Evolutionary conservation across 2,329 filamentous ascomycete genomes (phyloP).

Genomic region (Fusarium concolor): DNA sequence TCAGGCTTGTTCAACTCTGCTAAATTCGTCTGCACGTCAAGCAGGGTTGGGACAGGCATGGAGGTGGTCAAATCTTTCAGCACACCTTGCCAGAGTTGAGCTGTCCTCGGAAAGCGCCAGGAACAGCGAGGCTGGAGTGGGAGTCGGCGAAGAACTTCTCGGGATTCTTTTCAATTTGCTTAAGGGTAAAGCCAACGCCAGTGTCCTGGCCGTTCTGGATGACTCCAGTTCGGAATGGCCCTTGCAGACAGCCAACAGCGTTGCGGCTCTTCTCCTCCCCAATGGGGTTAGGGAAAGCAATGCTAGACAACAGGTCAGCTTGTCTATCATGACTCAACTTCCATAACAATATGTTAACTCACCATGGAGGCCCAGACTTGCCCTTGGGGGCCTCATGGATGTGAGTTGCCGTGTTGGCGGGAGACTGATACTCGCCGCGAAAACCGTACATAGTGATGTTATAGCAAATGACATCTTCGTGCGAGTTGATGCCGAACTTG

Average conservation of each 20-base stretch:
- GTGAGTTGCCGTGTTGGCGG: conserved; percentile 65
- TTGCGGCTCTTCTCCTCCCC: conserved; percentile 51
- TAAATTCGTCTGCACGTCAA: not conserved
- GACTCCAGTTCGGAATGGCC: conserved; percentile 53
- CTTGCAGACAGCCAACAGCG: conserved; percentile 56
- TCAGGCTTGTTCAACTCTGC: not conserved
- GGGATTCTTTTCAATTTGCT: conserved; percentile 63
- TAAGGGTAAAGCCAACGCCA: conserved; percentile 60
- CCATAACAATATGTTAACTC: conserved; percentile 10
- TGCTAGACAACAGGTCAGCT: conserved; percentile 38
- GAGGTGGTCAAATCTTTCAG: conserved; percentile 2
- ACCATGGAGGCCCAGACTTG: conserved; percentile 61
- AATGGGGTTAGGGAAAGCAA: conserved; percentile 63
- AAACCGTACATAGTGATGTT: conserved; percentile 64
- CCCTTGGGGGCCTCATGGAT: conserved; percentile 63
- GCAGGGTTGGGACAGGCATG: not conserved
- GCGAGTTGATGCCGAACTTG: conserved; percentile 64
- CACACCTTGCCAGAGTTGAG: conserved; percentile 45
- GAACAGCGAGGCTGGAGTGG: conserved; percentile 61
- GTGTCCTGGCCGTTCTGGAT: conserved; percentile 47
- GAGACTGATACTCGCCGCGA: conserved; percentile 62
- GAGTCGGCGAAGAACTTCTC: conserved; percentile 64
- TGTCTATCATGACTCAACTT: not conserved
- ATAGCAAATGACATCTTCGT: conserved; percentile 58
- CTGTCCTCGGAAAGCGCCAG: conserved; percentile 66